Percentiles rank a stretch among this genome's conserved stretches.
phyloP scores from a whole-genome alignment of 106 monocot species.

The Xerophyta viscosa region DNA sequence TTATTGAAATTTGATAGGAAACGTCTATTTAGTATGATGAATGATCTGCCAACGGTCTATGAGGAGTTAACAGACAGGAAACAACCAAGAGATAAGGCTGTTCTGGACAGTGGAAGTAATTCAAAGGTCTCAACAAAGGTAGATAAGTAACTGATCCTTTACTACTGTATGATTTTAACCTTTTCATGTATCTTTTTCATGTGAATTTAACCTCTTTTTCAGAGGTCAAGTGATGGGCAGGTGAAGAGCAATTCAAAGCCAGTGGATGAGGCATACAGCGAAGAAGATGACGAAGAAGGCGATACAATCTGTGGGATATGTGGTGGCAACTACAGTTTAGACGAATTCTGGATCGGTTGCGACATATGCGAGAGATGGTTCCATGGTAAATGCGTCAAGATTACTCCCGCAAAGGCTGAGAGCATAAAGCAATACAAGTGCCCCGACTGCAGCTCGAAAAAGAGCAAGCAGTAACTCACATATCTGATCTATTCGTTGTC shows the following conservation, averaged over 20 bases:
- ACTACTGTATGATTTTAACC: too few species aligned
- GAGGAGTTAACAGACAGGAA: too few species aligned
- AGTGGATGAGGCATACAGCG: slow-evolving; percentile 34
- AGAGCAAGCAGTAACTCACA: slow-evolving; percentile 21
- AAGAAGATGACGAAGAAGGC: slow-evolving; percentile 60
- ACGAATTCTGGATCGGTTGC: slow-evolving; percentile 71
- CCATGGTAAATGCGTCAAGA: slow-evolving; percentile 70
- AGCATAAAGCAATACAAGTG: slow-evolving; percentile 70
- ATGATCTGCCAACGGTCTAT: slow-evolving; percentile 58
- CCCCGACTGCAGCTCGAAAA: slow-evolving; percentile 51
- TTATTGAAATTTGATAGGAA: slow-evolving; percentile 30
- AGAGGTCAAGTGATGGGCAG: slow-evolving; percentile 45
- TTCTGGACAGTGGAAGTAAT: slow-evolving; percentile 47
- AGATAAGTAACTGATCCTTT: too few species aligned
- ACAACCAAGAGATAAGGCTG: too few species aligned
- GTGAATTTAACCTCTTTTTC: neutral
- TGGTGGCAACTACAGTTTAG: slow-evolving; percentile 42
- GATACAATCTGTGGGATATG: slow-evolving; percentile 54
- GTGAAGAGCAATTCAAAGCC: slow-evolving; percentile 30
- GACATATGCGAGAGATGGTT: slow-evolving; percentile 71
- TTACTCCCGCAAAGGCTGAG: slow-evolving; percentile 73
- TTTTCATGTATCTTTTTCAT: too few species aligned
- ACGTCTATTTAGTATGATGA: slow-evolving; percentile 59
- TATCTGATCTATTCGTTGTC: neutral
- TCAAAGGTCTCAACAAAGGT: too few species aligned